phyloP scores from a whole-genome alignment of 805 yeast species.

The Saccharomycopsis babjevae region DNA sequence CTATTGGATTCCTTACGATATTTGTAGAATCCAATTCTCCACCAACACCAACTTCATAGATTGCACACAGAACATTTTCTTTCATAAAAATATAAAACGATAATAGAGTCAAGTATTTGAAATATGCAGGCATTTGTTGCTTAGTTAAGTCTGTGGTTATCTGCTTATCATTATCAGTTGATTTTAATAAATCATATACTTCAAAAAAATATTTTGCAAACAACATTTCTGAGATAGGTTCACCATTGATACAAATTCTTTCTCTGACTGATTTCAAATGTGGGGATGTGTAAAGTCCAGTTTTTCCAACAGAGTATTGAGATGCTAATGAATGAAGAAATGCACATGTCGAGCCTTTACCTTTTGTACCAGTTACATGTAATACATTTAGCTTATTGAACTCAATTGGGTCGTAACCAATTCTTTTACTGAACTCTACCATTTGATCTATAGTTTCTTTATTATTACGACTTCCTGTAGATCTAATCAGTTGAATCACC shows the following conservation, averaged over 20 bases:
- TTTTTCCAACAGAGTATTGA: conserved; percentile 55
- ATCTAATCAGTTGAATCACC: conserved; percentile 71
- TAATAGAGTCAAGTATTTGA: conserved; percentile 78
- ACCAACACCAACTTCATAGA: conserved; percentile 97
- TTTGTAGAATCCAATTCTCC: conserved; percentile 98
- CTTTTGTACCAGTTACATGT: conserved; percentile 96
- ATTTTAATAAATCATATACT: conserved; percentile 75
- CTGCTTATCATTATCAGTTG: conserved; percentile 43
- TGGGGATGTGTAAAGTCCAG: conserved; percentile 95
- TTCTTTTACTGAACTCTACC: conserved; percentile 65
- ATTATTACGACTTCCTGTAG: conserved; percentile 49
- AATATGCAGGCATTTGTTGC: conserved; percentile 81
- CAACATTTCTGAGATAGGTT: conserved; percentile 68
- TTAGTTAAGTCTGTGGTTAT: conserved; percentile 64
- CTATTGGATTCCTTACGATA: conserved; percentile 66
- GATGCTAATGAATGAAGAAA: conserved; percentile 72
- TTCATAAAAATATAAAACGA: conserved; percentile 84
- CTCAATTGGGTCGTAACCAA: conserved; percentile 57
- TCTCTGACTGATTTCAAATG: conserved; percentile 91
- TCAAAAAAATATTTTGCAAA: conserved; percentile 89
- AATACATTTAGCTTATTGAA: conserved; percentile 68
- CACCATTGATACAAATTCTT: conserved; percentile 78
- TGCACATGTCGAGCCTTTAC: conserved; percentile 97
- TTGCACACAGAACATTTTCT: conserved; percentile 89
- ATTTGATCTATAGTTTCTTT: conserved; percentile 75